Percentiles rank a stretch among this genome's conserved stretches.
phyloP scores from a whole-genome alignment of 345 rosid genomes.

The Camelina hispida region DNA sequence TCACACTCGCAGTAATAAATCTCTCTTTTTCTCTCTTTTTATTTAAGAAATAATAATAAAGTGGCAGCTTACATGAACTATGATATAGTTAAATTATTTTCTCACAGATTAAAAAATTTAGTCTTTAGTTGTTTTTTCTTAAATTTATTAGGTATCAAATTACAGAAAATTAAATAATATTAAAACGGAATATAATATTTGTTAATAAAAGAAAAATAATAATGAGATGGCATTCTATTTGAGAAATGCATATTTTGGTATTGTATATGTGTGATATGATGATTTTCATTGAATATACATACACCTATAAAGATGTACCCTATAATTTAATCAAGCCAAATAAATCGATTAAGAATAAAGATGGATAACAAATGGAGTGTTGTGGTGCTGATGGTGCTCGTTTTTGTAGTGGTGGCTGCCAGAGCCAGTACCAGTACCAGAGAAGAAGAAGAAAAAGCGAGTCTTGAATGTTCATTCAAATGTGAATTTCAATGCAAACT shows the following conservation, averaged over 20 bases:
- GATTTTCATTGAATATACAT: background rate
- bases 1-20: conserved; percentile 13
- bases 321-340: background rate
- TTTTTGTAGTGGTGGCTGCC: no score
- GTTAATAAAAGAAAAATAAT: background rate
- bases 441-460: no score
- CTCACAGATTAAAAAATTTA: background rate
- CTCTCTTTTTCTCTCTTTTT: background rate
- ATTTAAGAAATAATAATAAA: background rate
- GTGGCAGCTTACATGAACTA: background rate
- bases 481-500: no score
- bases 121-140: background rate
- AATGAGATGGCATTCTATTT: background rate
- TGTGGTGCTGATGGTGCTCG: no score
- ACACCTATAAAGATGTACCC: background rate
- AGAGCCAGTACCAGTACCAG: no score
- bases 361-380: conserved; percentile 26
- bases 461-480: no score
- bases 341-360: background rate
- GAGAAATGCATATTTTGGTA: background rate
- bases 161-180: background rate
- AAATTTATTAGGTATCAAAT: background rate
- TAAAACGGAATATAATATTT: background rate
- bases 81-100: background rate
- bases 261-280: background rate